Conservation (phyloP, 75 land plant species). For the Chamaecyparis obtusa region DNA sequence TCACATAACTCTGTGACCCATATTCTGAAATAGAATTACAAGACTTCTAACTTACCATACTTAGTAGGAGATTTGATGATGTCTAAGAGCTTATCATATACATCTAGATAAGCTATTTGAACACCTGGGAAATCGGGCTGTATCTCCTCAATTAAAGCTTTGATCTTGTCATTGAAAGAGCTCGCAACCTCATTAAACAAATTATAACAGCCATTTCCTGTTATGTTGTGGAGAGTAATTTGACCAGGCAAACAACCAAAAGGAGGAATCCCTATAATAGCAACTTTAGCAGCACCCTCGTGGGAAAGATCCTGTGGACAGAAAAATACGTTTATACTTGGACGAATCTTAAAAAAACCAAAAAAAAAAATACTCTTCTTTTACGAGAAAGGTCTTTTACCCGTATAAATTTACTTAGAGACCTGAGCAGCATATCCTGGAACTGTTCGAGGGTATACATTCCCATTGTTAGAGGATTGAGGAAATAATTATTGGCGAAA, state of each 20-base stretch:
- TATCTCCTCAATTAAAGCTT: constrained; percentile 14
- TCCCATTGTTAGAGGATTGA: constrained; percentile 54
- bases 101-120: constrained; percentile 30
- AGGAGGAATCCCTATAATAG: constrained; percentile 52
- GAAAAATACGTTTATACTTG: neutral
- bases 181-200: constrained; percentile 26
- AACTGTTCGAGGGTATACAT: constrained; percentile 36
- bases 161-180: constrained; percentile 29
- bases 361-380: neutral
- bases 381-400: neutral
- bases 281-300: constrained; percentile 37
- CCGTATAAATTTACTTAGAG: constrained; percentile 25
- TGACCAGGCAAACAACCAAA: constrained; percentile 61
- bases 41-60: constrained; percentile 27
- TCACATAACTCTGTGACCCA: too few species aligned
- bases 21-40: too few species aligned
- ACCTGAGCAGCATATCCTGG: constrained; percentile 39
- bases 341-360: neutral
- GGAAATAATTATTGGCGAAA: constrained; percentile 70
- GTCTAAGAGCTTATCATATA: constrained; percentile 24
- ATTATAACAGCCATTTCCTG: neutral
- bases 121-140: constrained; percentile 9
- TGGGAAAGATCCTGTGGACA: neutral
- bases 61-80: constrained; percentile 31
- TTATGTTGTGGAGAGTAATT: constrained; percentile 15